Base-by-base conservation (phyloP, 441 rosid species). In the Pelargonium myrrhifolium region DNA sequence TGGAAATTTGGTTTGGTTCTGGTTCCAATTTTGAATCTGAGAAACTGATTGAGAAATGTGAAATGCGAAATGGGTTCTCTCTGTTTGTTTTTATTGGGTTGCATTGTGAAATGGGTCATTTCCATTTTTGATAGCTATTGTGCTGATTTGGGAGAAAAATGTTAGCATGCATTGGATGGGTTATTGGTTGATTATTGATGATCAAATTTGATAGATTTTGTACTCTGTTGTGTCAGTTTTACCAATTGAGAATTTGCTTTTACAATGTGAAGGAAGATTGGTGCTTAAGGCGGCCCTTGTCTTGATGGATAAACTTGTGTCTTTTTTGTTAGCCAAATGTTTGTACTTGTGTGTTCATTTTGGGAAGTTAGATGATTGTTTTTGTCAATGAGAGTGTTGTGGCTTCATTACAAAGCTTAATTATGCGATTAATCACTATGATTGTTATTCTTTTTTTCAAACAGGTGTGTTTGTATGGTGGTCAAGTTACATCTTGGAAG, bases 401-500 rank as follows among this genome's bases (percentile, higher is more conserved):
- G 10, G 31, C 15, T 18, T 12, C 6, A 20, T 40, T 20, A 12
- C 10, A 3, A 56, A 14, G 20, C 49, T 40, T 3, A 9, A n/a
- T n/a, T n/a, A n/a, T 14, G 9, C 9, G 67, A 35, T 31, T 18
- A 21, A 12, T 2, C 40, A 18, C 22, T 61, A 10, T 51, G 5
- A 15, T 14, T 65, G 5, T 39, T 5, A 42, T 20, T 24, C 8
- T 31, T 21, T 42, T 51, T 55, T 60, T 28, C 12, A 47, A 55
- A 62, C 79, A 86, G 89, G 79, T 87, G 65, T 85, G 80, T 75
- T 74, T 87, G 71, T 82, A 76, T 68, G 92, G 89, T 31, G 85
- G 85, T 53, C 90, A 87, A 66, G 88, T 87, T 37, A 80, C 77
- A 4, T 84, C 93, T 60, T 87, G 93, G 93, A 87, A 85, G 82